Evolutionary conservation across 345 rosid species (phyloP), one percentile per base, ranked within the genome.

Genomic region (Bruguiera sexangula): DNA sequence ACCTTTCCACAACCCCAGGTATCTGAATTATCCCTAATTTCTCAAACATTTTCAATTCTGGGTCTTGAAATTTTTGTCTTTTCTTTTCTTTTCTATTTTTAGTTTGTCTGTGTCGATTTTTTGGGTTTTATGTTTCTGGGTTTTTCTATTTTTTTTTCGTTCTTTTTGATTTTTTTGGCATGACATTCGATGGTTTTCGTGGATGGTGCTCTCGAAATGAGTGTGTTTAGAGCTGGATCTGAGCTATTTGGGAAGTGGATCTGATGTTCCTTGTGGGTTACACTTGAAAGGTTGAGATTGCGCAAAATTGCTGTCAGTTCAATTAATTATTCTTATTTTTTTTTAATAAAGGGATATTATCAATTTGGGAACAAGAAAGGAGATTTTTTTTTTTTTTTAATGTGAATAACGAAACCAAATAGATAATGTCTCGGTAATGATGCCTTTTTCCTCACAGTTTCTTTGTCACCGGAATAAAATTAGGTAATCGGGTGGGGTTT

Each of bases 1-100:
- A 1, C 83, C 85, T 7, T 79, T 71, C 46, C 81, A 82, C 24
- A 82, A 82, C 29, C 83, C 83, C 63, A 76, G 81, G 85, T 79
- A 50, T 27, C 0, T 58, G 1, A 15, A 24, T 24, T 16, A 3
- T 27, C 19, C 3, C 19, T 0, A 6, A 24, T 66, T 30, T 27
- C 27, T 3, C 39, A 10, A 10, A n/a, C 13, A 27, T 24, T 11
- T 51, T 4, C 31, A 7, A n/a, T 11, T 10, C 21, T 20, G 36
- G 13, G 27, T 36, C 18, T 20, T 46, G 46, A 10, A 63, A 63
- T 63, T 65, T 69, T 50, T 24, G 29, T 27, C 2, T 27, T 27
- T 27, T 27, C 29, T 2, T 27, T 27, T 27, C 29, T 27, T 27
- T 39, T 15, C 10, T 51, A 13, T n/a, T 1, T 3, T 5, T 34